These are phyloP conservation scores for Xerocomus spinulosus DNA, from an alignment of 768 basidiomycete species.

Conservation along the genomic window DNA sequence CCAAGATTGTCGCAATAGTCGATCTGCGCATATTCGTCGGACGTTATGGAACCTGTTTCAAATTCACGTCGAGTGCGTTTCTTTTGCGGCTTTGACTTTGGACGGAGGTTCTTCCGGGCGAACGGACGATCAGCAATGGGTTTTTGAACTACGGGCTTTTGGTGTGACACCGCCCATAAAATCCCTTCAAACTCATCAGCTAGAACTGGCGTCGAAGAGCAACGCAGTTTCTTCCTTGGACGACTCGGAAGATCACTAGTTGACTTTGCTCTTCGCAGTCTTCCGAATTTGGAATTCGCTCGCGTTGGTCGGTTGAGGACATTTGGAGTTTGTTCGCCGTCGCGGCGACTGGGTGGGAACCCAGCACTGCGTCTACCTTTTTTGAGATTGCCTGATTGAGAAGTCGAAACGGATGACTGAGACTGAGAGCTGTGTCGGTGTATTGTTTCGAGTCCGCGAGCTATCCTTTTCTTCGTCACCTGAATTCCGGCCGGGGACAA, in stretches of 20 bases:
- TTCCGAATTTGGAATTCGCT: neutral
- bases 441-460: neutral
- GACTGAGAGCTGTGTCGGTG: neutral
- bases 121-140: neutral
- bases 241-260: neutral
- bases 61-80: constrained; percentile 20
- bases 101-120: neutral
- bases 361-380: neutral
- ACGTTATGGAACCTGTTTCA: constrained; percentile 7
- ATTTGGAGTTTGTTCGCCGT: neutral
- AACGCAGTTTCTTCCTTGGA: constrained; percentile 13
- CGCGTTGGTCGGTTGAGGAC: neutral
- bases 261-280: neutral
- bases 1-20: constrained; percentile 12
- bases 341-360: neutral
- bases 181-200: neutral
- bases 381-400: neutral
- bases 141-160: neutral
- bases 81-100: neutral
- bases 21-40: neutral
- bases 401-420: neutral
- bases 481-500: neutral
- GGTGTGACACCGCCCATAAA: neutral
- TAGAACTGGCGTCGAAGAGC: neutral
- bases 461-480: neutral